Percentiles rank a stretch among this genome's conserved stretches.
Evolutionary conservation across 352 stramenopile species (phyloP).

Genomic region (Globisporangium mamillatum): DNA sequence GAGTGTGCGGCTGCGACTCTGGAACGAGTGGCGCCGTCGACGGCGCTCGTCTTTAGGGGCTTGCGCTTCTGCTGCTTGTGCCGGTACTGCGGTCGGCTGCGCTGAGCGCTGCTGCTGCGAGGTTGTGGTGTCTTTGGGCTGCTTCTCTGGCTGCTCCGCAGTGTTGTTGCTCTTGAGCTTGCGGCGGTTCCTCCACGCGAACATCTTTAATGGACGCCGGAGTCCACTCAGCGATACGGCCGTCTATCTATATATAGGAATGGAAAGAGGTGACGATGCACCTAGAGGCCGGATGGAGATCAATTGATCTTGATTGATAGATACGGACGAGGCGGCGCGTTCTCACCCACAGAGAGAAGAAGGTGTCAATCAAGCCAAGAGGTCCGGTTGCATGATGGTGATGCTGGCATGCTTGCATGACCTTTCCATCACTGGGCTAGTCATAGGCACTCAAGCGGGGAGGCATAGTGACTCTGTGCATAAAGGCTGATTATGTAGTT

Average conservation of each 20-base stretch:
- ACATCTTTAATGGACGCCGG: conserved; percentile 2
- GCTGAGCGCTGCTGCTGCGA: neutral
- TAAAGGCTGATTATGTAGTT: neutral
- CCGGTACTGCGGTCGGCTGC: neutral
- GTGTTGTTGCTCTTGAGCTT: conserved; percentile 10
- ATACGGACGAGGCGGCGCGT: neutral
- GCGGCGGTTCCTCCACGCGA: conserved; percentile 14
- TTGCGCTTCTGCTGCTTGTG: neutral
- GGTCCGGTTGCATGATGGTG: conserved; percentile 1
- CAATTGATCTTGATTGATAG: neutral
- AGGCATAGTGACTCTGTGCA: neutral
- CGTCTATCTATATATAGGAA: neutral
- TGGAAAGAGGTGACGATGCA: neutral
- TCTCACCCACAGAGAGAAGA: neutral
- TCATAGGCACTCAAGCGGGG: neutral
- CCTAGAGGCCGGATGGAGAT: neutral
- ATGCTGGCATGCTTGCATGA: neutral
- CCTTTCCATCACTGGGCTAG: neutral
- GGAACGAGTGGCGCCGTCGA: neutral
- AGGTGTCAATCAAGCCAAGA: conserved; percentile 1
- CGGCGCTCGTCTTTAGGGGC: neutral
- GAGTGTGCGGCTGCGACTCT: conserved; percentile 1
- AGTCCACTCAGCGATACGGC: neutral
- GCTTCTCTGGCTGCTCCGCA: neutral
- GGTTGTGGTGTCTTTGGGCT: neutral